Conservation (phyloP, 148 eudicot genomes). For the Cornus controversa region DNA sequence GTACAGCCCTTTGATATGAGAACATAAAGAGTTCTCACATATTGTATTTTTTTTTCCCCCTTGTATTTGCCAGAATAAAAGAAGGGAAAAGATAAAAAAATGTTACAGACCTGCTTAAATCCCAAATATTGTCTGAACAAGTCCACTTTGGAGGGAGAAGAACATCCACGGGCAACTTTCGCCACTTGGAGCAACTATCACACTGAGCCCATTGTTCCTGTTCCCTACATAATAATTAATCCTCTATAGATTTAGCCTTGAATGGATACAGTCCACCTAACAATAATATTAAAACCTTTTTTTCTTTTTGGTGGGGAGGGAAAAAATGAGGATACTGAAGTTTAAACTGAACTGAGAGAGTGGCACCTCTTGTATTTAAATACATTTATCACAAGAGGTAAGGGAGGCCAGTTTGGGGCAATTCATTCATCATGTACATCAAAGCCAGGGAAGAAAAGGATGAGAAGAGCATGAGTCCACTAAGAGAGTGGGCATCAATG, state of each 20-base stretch:
- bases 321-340: not conserved
- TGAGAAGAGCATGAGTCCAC: not conserved
- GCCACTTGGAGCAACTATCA: conserved; percentile 84
- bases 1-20: too few relatives aligned
- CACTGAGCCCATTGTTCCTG: conserved; percentile 94
- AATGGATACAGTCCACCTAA: conserved; percentile 8
- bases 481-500: too few relatives aligned
- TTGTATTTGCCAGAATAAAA: not conserved
- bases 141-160: conserved; percentile 85
- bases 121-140: conserved; percentile 80
- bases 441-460: not conserved
- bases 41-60: too few relatives aligned
- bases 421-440: not conserved
- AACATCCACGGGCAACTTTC: conserved; percentile 70
- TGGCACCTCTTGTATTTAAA: not conserved
- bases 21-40: not conserved
- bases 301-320: not conserved
- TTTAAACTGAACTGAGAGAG: not conserved
- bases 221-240: conserved; percentile 37
- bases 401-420: not conserved
- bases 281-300: too few relatives aligned
- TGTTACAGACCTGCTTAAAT: conserved; percentile 54
- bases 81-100: not conserved
- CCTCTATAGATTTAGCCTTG: not conserved
- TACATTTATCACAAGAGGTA: not conserved